Evolutionary conservation across 495 filamentous ascomycete genomes (phyloP).

Genomic region (Penicillium steckii): DNA sequence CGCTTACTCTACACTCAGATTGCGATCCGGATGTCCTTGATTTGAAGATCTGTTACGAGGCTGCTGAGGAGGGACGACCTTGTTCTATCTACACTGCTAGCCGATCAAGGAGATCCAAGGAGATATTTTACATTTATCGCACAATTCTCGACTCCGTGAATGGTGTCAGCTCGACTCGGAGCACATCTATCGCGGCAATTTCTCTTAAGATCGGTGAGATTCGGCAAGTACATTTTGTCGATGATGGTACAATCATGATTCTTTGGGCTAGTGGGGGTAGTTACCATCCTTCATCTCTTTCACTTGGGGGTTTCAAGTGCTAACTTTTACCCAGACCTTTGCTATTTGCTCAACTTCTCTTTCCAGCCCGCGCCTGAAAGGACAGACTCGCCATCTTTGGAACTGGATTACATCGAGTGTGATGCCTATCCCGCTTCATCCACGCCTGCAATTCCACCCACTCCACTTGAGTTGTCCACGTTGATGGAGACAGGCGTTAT

Average conservation of each 20-base stretch:
- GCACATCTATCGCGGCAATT: conserved; percentile 40
- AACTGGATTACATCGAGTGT: conserved; percentile 16
- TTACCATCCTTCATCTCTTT: conserved; percentile 12
- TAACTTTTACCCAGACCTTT: conserved; percentile 21
- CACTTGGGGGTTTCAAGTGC: conserved; percentile 1
- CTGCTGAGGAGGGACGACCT: conserved; percentile 19
- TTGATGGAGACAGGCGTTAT: conserved; percentile 13
- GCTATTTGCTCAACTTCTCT: conserved; percentile 41
- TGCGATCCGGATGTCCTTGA: conserved; percentile 39
- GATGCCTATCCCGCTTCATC: conserved; percentile 9
- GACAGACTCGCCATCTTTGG: conserved; percentile 6
- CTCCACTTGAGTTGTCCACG: conserved; percentile 23
- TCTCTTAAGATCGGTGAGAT: conserved; percentile 43
- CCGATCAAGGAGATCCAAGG: conserved; percentile 29
- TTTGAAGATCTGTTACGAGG: conserved; percentile 37
- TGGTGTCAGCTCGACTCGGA: conserved; percentile 54
- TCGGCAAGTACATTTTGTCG: conserved; percentile 55
- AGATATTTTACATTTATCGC: conserved; percentile 30
- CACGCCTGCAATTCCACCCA: conserved; percentile 17
- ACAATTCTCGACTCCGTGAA: conserved; percentile 47
- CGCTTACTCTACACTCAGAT: conserved; percentile 43
- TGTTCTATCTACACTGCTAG: conserved; percentile 41
- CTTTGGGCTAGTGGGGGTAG: conserved; percentile 47
- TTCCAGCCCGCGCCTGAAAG: conserved; percentile 24
- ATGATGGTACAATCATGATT: conserved; percentile 51